Evolutionary conservation across 2,329 filamentous ascomycete genomes (phyloP).

Genomic region (Claviceps sorghi): DNA sequence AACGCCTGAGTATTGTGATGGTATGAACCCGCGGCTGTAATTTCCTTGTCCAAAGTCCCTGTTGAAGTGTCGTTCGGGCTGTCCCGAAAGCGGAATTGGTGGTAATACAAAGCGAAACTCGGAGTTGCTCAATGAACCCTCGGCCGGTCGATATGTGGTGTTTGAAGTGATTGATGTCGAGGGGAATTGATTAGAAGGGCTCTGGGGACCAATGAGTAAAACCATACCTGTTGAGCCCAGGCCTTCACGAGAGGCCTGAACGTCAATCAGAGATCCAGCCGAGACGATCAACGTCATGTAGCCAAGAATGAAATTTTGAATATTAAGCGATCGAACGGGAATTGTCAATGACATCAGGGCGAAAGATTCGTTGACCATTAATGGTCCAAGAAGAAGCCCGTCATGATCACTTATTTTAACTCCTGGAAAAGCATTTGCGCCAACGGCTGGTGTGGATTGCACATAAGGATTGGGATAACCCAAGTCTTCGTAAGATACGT

Average conservation of each 20-base stretch:
- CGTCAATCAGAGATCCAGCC: constrained; percentile 45
- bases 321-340: constrained; percentile 53
- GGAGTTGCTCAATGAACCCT: constrained; percentile 24
- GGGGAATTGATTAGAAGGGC: constrained; percentile 50
- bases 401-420: constrained; percentile 34
- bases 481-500: constrained; percentile 50
- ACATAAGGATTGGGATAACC: constrained; percentile 25
- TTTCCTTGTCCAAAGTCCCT: constrained; percentile 20
- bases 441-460: constrained; percentile 25
- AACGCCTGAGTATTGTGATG: constrained; percentile 48
- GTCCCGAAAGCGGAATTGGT: constrained; percentile 25
- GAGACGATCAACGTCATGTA: constrained; percentile 74
- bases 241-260: constrained; percentile 52
- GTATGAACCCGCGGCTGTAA: constrained; percentile 38
- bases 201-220: constrained; percentile 54
- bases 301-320: constrained; percentile 49
- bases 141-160: constrained; percentile 25
- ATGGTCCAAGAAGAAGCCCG: constrained; percentile 62
- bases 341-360: constrained; percentile 70
- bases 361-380: constrained; percentile 56
- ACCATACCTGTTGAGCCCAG: constrained; percentile 55
- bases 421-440: constrained; percentile 34
- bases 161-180: constrained; percentile 30
- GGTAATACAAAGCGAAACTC: constrained; percentile 47
- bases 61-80: constrained; percentile 31